Percentiles rank a stretch among this genome's conserved stretches.
Evolutionary conservation across 129 eudicot genomes (phyloP).

Genomic region (Lactuca saligna): DNA sequence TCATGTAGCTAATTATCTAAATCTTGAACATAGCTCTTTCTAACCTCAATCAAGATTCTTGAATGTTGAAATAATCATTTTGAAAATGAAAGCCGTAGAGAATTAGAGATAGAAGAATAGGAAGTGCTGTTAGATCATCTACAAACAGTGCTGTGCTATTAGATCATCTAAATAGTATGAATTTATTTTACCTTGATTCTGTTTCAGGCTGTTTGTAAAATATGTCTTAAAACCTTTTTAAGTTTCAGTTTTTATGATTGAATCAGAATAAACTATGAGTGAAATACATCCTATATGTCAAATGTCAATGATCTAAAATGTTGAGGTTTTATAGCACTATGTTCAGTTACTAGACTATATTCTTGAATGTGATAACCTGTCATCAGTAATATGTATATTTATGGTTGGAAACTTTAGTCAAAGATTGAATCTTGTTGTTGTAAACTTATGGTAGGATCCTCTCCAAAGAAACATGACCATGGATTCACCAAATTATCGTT

Average conservation of each 20-base stretch:
- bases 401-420: not conserved
- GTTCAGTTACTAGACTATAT: not conserved
- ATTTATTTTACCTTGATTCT: too few relatives aligned
- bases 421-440: constrained; percentile 4
- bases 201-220: too few relatives aligned
- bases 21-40: too few relatives aligned
- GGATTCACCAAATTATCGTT: constrained; percentile 39
- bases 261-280: not conserved
- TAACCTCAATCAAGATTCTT: too few relatives aligned
- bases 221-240: not conserved
- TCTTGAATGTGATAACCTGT: not conserved
- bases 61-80: too few relatives aligned
- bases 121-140: too few relatives aligned
- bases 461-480: constrained; percentile 33
- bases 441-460: constrained; percentile 36
- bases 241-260: not conserved
- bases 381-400: not conserved
- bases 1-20: not conserved
- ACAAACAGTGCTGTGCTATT: too few relatives aligned
- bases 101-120: too few relatives aligned
- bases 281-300: not conserved
- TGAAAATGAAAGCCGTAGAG: too few relatives aligned
- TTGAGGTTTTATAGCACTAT: not conserved
- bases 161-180: too few relatives aligned
- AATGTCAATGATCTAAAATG: not conserved